Conservation (phyloP, 208 protist genomes). For the Trypanosomatidae sp. region DNA sequence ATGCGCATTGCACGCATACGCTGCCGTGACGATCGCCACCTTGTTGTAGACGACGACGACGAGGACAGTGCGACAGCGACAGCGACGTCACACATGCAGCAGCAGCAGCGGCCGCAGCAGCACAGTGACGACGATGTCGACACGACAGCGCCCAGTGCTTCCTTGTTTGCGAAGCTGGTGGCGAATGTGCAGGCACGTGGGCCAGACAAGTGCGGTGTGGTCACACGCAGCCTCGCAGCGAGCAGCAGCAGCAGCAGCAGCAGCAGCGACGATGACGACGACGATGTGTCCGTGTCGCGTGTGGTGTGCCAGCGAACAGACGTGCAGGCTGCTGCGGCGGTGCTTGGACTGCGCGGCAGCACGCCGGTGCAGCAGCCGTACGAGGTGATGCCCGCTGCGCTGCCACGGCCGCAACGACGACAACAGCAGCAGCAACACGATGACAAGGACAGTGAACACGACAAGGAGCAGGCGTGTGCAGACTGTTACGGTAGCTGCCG, state of each 20-base stretch:
- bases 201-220: conserved; percentile 17
- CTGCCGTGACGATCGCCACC: no score
- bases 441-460: conserved; percentile 10
- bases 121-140: no score
- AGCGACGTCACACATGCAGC: no score
- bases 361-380: conserved; percentile 49
- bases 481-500: not conserved
- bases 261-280: not conserved
- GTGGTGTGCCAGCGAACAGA: conserved; percentile 9
- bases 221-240: not conserved
- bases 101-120: no score
- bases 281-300: not conserved
- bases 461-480: conserved; percentile 5
- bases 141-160: no score
- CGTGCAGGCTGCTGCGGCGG: conserved; percentile 34
- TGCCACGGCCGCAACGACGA: no score
- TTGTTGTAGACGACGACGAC: no score
- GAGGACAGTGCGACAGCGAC: no score
- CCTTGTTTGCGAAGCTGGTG: conserved; percentile 15
- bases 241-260: not conserved
- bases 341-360: conserved; percentile 46
- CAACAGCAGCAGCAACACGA: no score
- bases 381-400: no score
- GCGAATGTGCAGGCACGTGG: conserved; percentile 32
- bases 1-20: no score